Percentiles rank a stretch among this genome's conserved stretches.
Evolutionary conservation across 1,284 basidiomycete genomes (phyloP).

Genomic region (Trichosporon asahii): DNA sequence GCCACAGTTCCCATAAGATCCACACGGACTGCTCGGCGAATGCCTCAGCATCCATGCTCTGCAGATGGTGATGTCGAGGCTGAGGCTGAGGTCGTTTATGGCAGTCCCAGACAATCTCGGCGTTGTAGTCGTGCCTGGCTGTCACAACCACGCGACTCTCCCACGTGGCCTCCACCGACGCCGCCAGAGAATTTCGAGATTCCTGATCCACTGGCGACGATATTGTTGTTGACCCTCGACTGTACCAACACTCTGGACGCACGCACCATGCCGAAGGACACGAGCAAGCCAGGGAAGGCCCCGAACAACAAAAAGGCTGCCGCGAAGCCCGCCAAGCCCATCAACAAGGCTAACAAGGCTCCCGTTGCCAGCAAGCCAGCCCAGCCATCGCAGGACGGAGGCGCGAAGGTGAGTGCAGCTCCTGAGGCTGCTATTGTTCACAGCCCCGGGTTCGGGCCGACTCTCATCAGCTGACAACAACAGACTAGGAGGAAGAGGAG

Average conservation of each 20-base stretch:
- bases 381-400: background rate
- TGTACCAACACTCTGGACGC: background rate
- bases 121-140: background rate
- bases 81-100: background rate
- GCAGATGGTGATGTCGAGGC: background rate
- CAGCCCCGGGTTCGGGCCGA: background rate
- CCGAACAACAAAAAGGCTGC: background rate
- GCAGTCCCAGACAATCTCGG: background rate
- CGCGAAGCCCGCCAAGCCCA: background rate
- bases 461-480: background rate
- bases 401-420: background rate
- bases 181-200: conserved; percentile 6
- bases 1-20: background rate
- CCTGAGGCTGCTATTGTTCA: background rate
- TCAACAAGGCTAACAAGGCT: background rate
- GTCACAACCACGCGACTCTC: background rate
- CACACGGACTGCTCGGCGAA: background rate
- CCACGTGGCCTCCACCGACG: conserved; percentile 5
- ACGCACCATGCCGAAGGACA: background rate
- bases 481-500: background rate
- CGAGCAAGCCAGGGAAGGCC: background rate
- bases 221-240: conserved; percentile 3
- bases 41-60: background rate
- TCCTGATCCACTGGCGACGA: background rate
- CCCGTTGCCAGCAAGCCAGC: background rate